phyloP scores from a whole-genome alignment of 805 yeast species.

The Saccharomyces eubayanus region DNA sequence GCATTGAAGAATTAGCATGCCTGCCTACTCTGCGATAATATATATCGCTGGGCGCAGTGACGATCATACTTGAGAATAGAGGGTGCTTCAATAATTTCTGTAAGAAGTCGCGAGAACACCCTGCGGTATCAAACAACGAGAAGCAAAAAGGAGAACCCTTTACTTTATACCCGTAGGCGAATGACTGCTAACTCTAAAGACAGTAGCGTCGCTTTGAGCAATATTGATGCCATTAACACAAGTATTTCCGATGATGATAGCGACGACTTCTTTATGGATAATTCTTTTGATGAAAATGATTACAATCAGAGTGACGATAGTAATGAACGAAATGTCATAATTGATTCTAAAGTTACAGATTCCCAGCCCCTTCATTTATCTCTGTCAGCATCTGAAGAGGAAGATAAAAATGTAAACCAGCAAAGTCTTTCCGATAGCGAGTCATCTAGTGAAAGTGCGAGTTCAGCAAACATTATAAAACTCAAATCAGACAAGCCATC shows the following conservation, averaged over 20 bases:
- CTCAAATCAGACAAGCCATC: neutral
- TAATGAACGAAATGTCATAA: neutral
- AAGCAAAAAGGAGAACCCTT: neutral
- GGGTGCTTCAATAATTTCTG: neutral
- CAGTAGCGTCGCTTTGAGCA: neutral
- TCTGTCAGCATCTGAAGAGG: neutral
- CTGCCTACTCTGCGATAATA: neutral
- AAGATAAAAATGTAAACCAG: neutral
- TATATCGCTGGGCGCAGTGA: neutral
- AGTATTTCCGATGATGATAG: neutral
- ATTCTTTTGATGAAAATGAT: conserved; percentile 3
- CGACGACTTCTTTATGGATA: conserved; percentile 10
- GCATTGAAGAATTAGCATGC: neutral
- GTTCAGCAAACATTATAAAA: neutral
- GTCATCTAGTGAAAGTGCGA: neutral
- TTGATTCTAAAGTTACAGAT: neutral
- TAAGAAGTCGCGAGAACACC: neutral
- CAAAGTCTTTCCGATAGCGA: neutral
- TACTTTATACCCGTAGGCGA: neutral
- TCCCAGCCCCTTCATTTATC: neutral
- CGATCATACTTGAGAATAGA: neutral
- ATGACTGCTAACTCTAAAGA: neutral
- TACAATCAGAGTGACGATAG: neutral
- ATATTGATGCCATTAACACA: neutral
- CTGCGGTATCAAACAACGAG: neutral